phyloP scores from a whole-genome alignment of 306 rosid species.

The Lablab purpureus region DNA sequence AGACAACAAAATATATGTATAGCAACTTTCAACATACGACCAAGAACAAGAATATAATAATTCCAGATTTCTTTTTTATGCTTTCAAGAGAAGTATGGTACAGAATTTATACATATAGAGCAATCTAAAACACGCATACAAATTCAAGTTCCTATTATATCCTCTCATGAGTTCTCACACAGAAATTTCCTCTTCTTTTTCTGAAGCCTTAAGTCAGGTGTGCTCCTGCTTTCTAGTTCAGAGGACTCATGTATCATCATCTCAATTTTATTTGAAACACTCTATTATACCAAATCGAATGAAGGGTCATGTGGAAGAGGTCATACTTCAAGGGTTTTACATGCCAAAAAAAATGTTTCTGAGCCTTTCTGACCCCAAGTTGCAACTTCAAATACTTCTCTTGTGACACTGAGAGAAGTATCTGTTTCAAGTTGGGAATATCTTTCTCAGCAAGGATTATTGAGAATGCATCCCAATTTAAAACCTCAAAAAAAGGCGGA shows the following conservation, averaged over 20 bases:
- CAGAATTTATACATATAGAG: not conserved
- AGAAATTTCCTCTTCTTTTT: conserved; percentile 28
- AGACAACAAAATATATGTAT: too few relatives aligned
- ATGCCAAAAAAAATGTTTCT: conserved; percentile 94
- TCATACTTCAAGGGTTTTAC: conserved; percentile 81
- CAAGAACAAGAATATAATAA: too few relatives aligned
- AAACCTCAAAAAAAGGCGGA: conserved; percentile 91
- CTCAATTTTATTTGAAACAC: conserved; percentile 81
- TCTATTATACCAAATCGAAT: conserved; percentile 92
- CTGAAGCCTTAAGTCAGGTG: not conserved
- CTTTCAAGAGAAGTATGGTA: not conserved
- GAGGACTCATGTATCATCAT: conserved; percentile 32
- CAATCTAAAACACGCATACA: not conserved
- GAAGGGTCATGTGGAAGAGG: conserved; percentile 96
- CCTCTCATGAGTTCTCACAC: conserved; percentile 21
- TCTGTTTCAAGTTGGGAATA: conserved; percentile 73
- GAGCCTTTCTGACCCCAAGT: conserved; percentile 79
- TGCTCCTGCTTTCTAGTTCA: conserved; percentile 39
- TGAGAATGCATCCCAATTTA: conserved; percentile 89
- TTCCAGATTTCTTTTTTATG: not conserved
- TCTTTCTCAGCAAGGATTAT: conserved; percentile 84
- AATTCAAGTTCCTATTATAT: conserved; percentile 5
- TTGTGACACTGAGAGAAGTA: conserved; percentile 72
- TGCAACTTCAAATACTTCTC: conserved; percentile 84
- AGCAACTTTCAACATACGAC: too few relatives aligned